phyloP scores from a whole-genome alignment of 164 flowering plant genomes.

The Stephania cephalantha region DNA sequence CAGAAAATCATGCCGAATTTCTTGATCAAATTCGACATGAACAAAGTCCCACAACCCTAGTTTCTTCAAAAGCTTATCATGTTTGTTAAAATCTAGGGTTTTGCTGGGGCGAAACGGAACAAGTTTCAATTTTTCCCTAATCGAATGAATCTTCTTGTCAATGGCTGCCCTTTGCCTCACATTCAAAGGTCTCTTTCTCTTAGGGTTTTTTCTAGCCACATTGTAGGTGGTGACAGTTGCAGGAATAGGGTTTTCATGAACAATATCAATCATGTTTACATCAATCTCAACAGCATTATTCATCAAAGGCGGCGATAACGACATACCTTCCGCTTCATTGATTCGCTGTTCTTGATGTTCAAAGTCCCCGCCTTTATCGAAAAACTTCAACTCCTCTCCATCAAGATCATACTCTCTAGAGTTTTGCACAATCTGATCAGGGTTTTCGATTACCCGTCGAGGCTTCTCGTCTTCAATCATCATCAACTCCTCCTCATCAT shows the following conservation, averaged over 20 bases:
- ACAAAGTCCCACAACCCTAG: conserved; percentile 87
- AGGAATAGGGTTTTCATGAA: conserved; percentile 10
- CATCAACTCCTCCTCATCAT: not conserved
- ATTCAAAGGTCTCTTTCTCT: conserved; percentile 29
- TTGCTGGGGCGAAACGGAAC: conserved; percentile 57
- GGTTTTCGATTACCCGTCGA: conserved; percentile 10
- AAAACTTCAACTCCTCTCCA: no score
- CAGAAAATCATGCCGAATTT: conserved; percentile 47
- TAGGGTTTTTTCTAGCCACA: conserved; percentile 23
- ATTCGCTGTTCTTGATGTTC: conserved; percentile 2
- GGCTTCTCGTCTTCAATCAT: conserved; percentile 11
- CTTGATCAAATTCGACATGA: conserved; percentile 49
- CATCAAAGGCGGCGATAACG: conserved; percentile 14
- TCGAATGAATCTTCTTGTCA: conserved; percentile 35
- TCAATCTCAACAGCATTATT: not conserved
- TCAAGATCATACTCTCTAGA: not conserved
- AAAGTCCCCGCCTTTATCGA: no score
- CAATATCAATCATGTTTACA: not conserved
- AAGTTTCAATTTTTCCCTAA: conserved; percentile 33
- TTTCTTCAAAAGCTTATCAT: conserved; percentile 46
- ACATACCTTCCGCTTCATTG: conserved; percentile 18
- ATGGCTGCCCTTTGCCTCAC: conserved; percentile 21
- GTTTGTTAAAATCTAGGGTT: conserved; percentile 43
- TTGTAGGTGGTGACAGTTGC: conserved; percentile 1
- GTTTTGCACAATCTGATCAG: not conserved